Percentiles rank a stretch among this genome's conserved stretches.
Evolutionary conservation across 331 rosid species (phyloP).

Genomic region (Telfairia occidentalis): DNA sequence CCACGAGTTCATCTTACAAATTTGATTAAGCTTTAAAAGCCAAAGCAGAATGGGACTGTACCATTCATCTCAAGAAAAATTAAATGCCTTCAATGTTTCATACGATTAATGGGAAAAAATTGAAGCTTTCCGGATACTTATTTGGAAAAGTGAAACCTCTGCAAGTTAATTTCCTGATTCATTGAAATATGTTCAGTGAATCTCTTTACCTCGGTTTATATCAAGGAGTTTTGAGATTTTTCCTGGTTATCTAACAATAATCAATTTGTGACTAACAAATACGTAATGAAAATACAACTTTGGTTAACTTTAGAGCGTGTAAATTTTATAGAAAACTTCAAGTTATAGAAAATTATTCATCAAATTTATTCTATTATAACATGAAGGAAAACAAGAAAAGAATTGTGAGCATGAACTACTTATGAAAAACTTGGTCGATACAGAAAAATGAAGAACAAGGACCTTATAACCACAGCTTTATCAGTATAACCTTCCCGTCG

Average conservation of each 20-base stretch:
- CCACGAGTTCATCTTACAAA: neutral
- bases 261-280: neutral
- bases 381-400: neutral
- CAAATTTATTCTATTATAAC: neutral
- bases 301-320: neutral
- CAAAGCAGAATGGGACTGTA: too few relatives aligned
- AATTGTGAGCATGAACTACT: neutral
- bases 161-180: neutral
- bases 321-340: too few relatives aligned
- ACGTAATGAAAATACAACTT: neutral
- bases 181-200: neutral
- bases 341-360: neutral
- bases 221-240: neutral
- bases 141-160: neutral
- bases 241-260: neutral
- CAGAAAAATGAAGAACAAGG: constrained; percentile 5
- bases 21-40: neutral
- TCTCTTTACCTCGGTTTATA: too few relatives aligned
- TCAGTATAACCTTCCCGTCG: constrained; percentile 87
- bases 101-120: neutral
- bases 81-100: neutral
- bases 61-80: too few relatives aligned
- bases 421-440: neutral
- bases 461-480: constrained; percentile 89
- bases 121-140: neutral